phyloP scores from a whole-genome alignment of 1,284 basidiomycete species.

The Pyrrhoderma noxium region DNA sequence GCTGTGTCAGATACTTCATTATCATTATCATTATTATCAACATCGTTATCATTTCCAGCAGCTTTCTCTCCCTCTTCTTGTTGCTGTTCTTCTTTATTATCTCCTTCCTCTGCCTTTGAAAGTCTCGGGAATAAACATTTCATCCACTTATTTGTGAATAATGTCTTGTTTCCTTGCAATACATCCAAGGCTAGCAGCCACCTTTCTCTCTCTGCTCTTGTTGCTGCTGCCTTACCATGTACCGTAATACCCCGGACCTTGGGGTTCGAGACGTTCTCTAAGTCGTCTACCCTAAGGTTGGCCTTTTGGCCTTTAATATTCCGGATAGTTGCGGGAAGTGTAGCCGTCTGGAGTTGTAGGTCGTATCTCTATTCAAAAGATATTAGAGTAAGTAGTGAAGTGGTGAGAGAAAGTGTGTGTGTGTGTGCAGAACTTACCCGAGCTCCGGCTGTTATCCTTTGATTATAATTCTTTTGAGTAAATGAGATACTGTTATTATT shows the following conservation, averaged over 20 bases:
- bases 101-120: not conserved
- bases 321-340: not conserved
- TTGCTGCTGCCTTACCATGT: not conserved
- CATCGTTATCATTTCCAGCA: too few relatives aligned
- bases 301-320: slow-evolving; percentile 1
- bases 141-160: slow-evolving; percentile 5
- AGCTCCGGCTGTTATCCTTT: too few relatives aligned
- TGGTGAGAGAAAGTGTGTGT: too few relatives aligned
- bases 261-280: not conserved
- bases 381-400: too few relatives aligned
- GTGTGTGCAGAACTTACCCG: too few relatives aligned
- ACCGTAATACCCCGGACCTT: slow-evolving; percentile 6
- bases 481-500: not conserved
- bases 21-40: too few relatives aligned
- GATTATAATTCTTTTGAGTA: not conserved
- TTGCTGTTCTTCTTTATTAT: too few relatives aligned
- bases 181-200: not conserved
- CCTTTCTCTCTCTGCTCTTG: slow-evolving; percentile 2
- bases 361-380: too few relatives aligned
- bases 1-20: too few relatives aligned
- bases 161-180: not conserved
- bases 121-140: slow-evolving; percentile 1
- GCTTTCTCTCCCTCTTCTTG: too few relatives aligned
- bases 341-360: not conserved
- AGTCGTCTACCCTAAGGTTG: not conserved